These are phyloP conservation scores for Sclerotinia borealis DNA, from an alignment of 2,329 filamentous ascomycete genomes.

Conservation along the genomic window DNA sequence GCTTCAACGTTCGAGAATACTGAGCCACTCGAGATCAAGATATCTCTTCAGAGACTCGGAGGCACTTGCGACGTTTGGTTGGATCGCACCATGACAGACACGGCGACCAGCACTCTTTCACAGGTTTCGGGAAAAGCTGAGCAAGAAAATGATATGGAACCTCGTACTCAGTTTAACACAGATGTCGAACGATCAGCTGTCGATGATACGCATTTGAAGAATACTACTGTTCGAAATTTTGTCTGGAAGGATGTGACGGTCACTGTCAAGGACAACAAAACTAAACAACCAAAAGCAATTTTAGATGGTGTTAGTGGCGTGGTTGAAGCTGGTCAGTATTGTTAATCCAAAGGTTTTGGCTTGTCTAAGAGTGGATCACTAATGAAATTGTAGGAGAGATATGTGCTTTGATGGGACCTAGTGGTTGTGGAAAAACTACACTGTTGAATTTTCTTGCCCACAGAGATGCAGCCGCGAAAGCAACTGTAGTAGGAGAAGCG, in stretches of 20 bases:
- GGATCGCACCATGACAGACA: conserved; percentile 4
- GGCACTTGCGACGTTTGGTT: not conserved
- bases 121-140: conserved; percentile 6
- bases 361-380: not conserved
- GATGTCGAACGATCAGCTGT: conserved; percentile 28
- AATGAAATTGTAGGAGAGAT: conserved; percentile 50
- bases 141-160: conserved; percentile 5
- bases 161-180: conserved; percentile 11
- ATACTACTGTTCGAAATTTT: conserved; percentile 58
- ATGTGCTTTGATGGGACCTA: conserved; percentile 76
- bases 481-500: conserved; percentile 48
- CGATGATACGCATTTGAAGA: conserved; percentile 44
- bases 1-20: not conserved
- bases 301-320: conserved; percentile 57
- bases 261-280: conserved; percentile 64
- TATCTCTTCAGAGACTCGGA: not conserved
- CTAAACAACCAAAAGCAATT: conserved; percentile 56
- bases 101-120: conserved; percentile 7
- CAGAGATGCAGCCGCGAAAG: conserved; percentile 44
- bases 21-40: not conserved
- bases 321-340: conserved; percentile 51
- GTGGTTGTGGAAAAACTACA: conserved; percentile 72
- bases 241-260: conserved; percentile 64
- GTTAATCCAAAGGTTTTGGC: not conserved
- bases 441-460: conserved; percentile 74